phyloP scores from a whole-genome alignment of 345 rosid genomes.

The Murraya paniculata region DNA sequence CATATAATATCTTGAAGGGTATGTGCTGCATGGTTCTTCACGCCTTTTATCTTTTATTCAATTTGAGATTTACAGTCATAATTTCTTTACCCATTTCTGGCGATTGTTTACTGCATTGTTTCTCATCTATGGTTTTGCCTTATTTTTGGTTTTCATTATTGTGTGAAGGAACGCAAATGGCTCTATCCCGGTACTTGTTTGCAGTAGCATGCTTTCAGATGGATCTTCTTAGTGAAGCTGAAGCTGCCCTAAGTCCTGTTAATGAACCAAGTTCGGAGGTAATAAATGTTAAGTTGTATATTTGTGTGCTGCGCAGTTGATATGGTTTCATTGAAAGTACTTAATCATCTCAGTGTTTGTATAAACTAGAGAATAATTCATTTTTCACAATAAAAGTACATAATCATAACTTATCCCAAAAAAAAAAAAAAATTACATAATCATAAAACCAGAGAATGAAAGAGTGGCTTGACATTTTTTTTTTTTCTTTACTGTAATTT shows the following conservation, averaged over 20 bases:
- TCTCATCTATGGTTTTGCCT: constrained; percentile 18
- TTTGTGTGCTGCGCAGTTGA: neutral
- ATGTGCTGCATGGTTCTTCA: constrained; percentile 5
- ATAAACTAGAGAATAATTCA: neutral
- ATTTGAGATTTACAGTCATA: neutral
- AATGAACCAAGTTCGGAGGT: constrained; percentile 89
- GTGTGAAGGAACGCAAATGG: constrained; percentile 79
- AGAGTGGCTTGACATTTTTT: neutral
- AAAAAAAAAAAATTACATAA: neutral
- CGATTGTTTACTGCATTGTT: constrained; percentile 2
- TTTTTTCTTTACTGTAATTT: neutral
- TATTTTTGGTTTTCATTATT: constrained; percentile 14
- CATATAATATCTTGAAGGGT: constrained; percentile 90
- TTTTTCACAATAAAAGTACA: neutral
- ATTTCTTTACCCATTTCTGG: neutral
- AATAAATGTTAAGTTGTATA: constrained; percentile 13
- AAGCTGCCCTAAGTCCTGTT: constrained; percentile 76
- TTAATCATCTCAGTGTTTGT: neutral
- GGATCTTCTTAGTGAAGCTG: constrained; percentile 97
- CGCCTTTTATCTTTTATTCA: constrained; percentile 8
- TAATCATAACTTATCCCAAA: too few species aligned
- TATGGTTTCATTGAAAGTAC: neutral
- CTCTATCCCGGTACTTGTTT: constrained; percentile 97
- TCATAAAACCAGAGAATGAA: neutral
- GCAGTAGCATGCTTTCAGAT: constrained; percentile 94